A percentile compares a stretch with the other conserved stretches of the same genome.
phyloP scores from a whole-genome alignment of 192 early-diverging fungal species.

The Coemansia sp. region DNA sequence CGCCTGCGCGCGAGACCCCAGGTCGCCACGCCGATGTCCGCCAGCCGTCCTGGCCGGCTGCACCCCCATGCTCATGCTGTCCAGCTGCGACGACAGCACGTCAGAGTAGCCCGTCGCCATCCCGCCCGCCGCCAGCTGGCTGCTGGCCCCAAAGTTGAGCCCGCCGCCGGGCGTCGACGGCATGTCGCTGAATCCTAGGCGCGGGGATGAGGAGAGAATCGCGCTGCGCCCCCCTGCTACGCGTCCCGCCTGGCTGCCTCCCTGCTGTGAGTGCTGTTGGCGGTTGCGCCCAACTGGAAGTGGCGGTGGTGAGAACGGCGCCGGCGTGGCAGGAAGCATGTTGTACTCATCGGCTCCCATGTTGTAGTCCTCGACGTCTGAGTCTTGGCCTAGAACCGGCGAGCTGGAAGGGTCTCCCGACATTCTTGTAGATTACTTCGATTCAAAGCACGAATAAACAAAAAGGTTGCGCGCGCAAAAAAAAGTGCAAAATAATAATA shows the following conservation, averaged over 20 bases:
- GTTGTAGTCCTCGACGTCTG: constrained; percentile 24
- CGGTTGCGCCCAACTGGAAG: constrained; percentile 10
- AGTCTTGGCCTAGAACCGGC: constrained; percentile 38
- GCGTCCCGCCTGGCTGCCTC: background rate
- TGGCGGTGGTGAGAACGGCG: constrained; percentile 43
- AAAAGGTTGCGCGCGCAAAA: background rate
- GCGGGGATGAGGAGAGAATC: constrained; percentile 31
- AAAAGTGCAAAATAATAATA: constrained; percentile 6
- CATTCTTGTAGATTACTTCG: constrained; percentile 15
- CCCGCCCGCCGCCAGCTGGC: constrained; percentile 23
- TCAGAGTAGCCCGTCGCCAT: constrained; percentile 36
- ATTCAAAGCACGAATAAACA: constrained; percentile 2
- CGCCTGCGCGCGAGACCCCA: constrained; percentile 36
- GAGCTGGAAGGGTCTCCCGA: constrained; percentile 35
- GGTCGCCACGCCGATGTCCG: constrained; percentile 36
- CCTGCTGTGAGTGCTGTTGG: constrained; percentile 3
- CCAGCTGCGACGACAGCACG: constrained; percentile 44
- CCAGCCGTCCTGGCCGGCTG: constrained; percentile 9
- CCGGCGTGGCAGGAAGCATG: constrained; percentile 42
- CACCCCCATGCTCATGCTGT: constrained; percentile 28
- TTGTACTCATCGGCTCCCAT: constrained; percentile 23
- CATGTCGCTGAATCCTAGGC: constrained; percentile 42
- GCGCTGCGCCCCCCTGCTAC: background rate
- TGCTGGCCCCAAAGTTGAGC: constrained; percentile 20
- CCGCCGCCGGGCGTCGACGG: constrained; percentile 32